Conservation (phyloP, 2,329 filamentous ascomycete genomes). For the Fusarium dlaminii region DNA sequence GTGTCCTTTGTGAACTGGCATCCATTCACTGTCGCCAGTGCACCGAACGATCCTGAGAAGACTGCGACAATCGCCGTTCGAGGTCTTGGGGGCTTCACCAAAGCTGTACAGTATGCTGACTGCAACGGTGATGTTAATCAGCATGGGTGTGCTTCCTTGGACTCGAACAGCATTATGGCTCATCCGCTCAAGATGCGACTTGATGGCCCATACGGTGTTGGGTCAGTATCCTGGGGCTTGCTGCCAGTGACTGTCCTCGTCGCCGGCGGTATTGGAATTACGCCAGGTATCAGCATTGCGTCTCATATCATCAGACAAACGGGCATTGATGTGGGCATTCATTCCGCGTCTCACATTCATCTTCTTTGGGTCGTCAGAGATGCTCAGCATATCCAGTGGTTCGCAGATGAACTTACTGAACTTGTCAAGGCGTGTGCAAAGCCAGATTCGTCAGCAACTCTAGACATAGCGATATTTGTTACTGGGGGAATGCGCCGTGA, state of each 20-base stretch:
- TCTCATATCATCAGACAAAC: neutral
- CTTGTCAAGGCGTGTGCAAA: neutral
- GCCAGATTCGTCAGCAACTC: neutral
- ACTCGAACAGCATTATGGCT: neutral
- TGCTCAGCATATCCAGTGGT: neutral
- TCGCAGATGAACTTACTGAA: neutral
- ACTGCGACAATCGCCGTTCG: neutral
- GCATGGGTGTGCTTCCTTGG: neutral
- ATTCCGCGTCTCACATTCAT: neutral
- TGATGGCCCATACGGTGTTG: neutral
- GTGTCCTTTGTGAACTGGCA: neutral
- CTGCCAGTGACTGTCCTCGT: neutral
- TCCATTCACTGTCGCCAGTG: neutral
- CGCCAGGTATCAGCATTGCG: neutral
- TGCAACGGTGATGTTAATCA: neutral
- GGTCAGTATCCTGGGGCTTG: neutral
- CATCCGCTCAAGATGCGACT: neutral
- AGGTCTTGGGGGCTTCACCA: neutral
- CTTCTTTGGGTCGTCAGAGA: neutral
- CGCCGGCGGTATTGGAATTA: neutral
- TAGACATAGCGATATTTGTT: neutral
- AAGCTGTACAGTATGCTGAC: neutral
- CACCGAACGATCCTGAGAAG: neutral
- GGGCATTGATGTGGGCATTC: accelerated
- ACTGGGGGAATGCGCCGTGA: neutral